Evolutionary conservation across 345 rosid species (phyloP).

Genomic region (Salix arbutifolia): DNA sequence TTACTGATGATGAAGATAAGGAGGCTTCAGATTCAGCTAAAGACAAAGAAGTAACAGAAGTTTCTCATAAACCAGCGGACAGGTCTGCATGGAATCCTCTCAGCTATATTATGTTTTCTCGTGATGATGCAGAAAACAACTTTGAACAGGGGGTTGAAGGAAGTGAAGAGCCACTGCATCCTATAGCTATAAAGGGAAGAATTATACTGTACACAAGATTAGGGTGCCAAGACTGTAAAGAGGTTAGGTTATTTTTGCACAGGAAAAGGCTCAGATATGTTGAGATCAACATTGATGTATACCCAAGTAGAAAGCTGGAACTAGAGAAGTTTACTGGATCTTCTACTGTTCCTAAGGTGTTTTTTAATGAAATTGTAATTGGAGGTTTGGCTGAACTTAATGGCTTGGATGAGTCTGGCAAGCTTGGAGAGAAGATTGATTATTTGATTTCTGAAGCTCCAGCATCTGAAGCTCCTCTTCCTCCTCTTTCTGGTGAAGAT

Average conservation of each 20-base stretch:
- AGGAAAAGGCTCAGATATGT: conserved; percentile 62
- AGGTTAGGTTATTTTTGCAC: conserved; percentile 53
- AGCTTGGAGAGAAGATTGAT: conserved; percentile 66
- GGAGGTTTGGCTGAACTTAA: conserved; percentile 62
- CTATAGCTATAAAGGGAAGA: conserved; percentile 60
- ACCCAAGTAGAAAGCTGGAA: conserved; percentile 66
- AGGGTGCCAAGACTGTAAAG: conserved; percentile 60
- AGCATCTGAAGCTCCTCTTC: conserved; percentile 60
- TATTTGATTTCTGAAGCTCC: conserved; percentile 53
- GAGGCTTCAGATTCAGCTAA: conserved; percentile 26
- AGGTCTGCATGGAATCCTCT: conserved; percentile 67
- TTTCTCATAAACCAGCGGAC: conserved; percentile 35
- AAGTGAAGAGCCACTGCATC: conserved; percentile 31
- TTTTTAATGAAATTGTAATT: conserved; percentile 65
- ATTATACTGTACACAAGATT: conserved; percentile 63
- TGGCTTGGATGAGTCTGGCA: conserved; percentile 54
- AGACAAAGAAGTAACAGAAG: conserved; percentile 29
- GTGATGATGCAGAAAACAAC: conserved; percentile 39
- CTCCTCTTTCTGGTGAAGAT: conserved; percentile 90
- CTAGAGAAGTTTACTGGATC: conserved; percentile 64
- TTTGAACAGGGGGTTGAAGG: conserved; percentile 22
- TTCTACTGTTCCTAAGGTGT: conserved; percentile 61
- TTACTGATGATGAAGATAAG: conserved; percentile 24
- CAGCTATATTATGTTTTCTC: conserved; percentile 45
- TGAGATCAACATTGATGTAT: conserved; percentile 75